Percentiles rank a stretch among this genome's conserved stretches.
These are phyloP conservation scores for Pascua guehoae DNA, from an alignment of 1,284 basidiomycete genomes.

Conservation along the genomic window DNA sequence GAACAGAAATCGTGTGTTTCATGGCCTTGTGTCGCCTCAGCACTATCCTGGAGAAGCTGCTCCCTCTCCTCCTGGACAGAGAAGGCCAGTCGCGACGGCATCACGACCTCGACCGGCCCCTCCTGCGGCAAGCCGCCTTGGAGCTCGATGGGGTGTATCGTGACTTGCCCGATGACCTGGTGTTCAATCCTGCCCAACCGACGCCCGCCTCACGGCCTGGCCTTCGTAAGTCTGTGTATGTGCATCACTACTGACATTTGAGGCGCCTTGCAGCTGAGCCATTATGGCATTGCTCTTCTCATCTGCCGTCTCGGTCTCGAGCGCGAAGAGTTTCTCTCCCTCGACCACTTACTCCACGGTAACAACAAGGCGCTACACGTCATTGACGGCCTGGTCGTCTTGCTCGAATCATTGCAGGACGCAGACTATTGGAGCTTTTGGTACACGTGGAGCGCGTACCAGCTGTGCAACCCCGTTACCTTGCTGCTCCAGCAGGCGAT, in stretches of 20 bases:
- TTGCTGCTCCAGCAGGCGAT: constrained; percentile 17
- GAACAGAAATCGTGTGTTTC: constrained; percentile 11
- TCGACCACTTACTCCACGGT: constrained; percentile 3
- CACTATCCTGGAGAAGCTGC: constrained; percentile 11
- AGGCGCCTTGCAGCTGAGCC: constrained; percentile 15
- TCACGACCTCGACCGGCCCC: constrained; percentile 3
- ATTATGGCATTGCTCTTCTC: constrained; percentile 13
- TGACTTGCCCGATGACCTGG: constrained; percentile 13
- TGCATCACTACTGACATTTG: background rate
- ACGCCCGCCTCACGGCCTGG: background rate
- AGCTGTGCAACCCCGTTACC: constrained; percentile 15
- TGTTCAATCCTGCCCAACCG: constrained; percentile 3
- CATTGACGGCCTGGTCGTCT: constrained; percentile 7
- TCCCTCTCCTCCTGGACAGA: constrained; percentile 15
- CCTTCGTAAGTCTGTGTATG: too few relatives aligned
- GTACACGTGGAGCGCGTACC: constrained; percentile 14
- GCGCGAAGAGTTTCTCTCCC: constrained; percentile 13
- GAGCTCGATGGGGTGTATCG: constrained; percentile 17
- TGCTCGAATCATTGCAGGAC: constrained; percentile 6
- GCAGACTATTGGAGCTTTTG: constrained; percentile 12
- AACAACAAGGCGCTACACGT: constrained; percentile 6
- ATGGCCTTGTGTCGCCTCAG: constrained; percentile 14
- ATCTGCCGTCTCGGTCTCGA: constrained; percentile 19
- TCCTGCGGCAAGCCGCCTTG: constrained; percentile 11
- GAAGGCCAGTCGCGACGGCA: constrained; percentile 1